Conservation (phyloP, 345 rosid species). For the Pistacia vera region DNA sequence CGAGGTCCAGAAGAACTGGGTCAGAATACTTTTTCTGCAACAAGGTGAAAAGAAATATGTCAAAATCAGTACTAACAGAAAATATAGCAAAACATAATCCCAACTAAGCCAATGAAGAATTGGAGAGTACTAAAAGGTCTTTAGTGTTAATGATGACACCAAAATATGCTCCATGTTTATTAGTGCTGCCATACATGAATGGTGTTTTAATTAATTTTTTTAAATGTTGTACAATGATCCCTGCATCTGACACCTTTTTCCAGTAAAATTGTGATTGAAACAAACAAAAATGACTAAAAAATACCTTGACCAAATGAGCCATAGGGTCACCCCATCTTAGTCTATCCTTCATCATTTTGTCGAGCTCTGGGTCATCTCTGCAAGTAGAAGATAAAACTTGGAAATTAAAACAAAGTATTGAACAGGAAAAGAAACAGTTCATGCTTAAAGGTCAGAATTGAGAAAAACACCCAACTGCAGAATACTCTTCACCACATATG, state of each 20-base stretch:
- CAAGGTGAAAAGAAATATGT: constrained; percentile 10
- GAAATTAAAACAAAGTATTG: constrained; percentile 7
- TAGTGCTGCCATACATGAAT: neutral
- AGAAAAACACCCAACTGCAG: neutral
- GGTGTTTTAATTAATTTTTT: neutral
- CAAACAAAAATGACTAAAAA: neutral
- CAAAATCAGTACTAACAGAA: neutral
- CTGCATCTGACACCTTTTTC: neutral
- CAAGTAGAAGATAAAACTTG: constrained; percentile 17
- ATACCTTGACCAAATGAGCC: constrained; percentile 96
- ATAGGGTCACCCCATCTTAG: constrained; percentile 93
- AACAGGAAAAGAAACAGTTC: neutral
- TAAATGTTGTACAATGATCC: neutral
- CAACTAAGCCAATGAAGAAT: neutral
- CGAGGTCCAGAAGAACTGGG: constrained; percentile 61
- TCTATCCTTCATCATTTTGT: constrained; percentile 71
- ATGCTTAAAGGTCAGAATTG: neutral
- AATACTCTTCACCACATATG: neutral
- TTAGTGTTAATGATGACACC: neutral
- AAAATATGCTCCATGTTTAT: neutral
- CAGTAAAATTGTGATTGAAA: neutral
- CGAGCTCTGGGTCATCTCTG: constrained; percentile 97
- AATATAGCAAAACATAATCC: neutral
- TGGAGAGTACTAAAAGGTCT: neutral
- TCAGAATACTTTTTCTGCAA: constrained; percentile 64